These are phyloP conservation scores for Cladosporium colombiae DNA, from an alignment of 2,329 filamentous ascomycete genomes.

Conservation along the genomic window DNA sequence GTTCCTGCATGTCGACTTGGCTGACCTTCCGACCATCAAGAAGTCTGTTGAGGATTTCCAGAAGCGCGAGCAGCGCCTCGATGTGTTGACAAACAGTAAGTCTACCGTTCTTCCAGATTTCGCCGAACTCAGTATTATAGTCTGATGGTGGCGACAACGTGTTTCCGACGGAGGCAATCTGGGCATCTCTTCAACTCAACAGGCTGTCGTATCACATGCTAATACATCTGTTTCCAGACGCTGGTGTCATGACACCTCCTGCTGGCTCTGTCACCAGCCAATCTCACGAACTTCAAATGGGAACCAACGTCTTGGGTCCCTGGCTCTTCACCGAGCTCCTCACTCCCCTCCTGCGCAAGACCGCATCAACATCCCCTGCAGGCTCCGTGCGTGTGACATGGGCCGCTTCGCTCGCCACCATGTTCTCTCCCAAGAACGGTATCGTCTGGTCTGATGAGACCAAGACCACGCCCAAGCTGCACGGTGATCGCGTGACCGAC, in stretches of 20 bases:
- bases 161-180: not conserved
- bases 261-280: constrained; percentile 37
- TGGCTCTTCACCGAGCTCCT: constrained; percentile 38
- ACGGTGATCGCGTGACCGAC: constrained; percentile 24
- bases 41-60: constrained; percentile 38
- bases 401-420: constrained; percentile 32
- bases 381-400: constrained; percentile 35
- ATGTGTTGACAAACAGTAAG: constrained; percentile 45
- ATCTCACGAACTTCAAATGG: constrained; percentile 38
- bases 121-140: not conserved
- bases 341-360: constrained; percentile 33
- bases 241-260: constrained; percentile 37
- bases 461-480: constrained; percentile 22
- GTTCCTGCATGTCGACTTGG: constrained; percentile 50
- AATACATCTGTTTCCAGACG: constrained; percentile 18
- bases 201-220: not conserved
- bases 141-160: not conserved
- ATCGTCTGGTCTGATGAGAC: constrained; percentile 25
- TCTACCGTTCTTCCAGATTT: not conserved
- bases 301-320: constrained; percentile 39
- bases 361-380: constrained; percentile 27
- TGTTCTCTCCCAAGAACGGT: constrained; percentile 26
- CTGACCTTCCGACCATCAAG: constrained; percentile 40
- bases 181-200: not conserved
- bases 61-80: constrained; percentile 39